A percentile compares a stretch with the other conserved stretches of the same genome.
These are phyloP conservation scores for Penicillium sclerotigenum DNA, from an alignment of 2,329 filamentous ascomycete genomes.

Conservation along the genomic window DNA sequence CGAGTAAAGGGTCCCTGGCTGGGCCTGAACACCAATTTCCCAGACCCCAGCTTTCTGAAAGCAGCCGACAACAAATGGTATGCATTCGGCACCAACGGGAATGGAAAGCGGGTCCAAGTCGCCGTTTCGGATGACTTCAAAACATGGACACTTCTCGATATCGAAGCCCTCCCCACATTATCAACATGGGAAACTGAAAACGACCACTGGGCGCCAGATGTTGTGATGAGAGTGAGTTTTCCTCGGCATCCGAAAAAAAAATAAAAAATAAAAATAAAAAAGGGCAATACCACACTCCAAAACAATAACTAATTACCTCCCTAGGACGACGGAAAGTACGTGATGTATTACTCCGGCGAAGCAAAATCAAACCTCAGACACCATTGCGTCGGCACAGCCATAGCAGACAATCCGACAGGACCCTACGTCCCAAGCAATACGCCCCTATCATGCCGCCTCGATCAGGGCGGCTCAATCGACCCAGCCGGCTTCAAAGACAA, in stretches of 20 bases:
- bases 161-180: slow-evolving; percentile 55
- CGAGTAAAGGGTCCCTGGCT: slow-evolving; percentile 18
- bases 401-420: slow-evolving; percentile 46
- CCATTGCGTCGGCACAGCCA: slow-evolving; percentile 61
- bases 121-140: slow-evolving; percentile 51
- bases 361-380: slow-evolving; percentile 37
- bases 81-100: slow-evolving; percentile 56
- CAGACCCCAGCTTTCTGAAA: slow-evolving; percentile 49
- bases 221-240: slow-evolving; percentile 46
- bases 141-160: slow-evolving; percentile 48
- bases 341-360: slow-evolving; percentile 60
- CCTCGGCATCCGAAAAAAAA: background rate
- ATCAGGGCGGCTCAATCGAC: slow-evolving; percentile 61
- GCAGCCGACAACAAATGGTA: slow-evolving; percentile 52
- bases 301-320: background rate
- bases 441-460: slow-evolving; percentile 54
- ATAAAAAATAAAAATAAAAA: background rate
- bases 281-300: background rate
- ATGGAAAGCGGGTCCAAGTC: slow-evolving; percentile 53
- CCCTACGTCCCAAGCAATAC: slow-evolving; percentile 51
- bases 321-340: slow-evolving; percentile 51
- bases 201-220: slow-evolving; percentile 62
- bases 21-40: slow-evolving; percentile 39
- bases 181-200: slow-evolving; percentile 54
- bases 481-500: slow-evolving; percentile 57